Base-by-base conservation (phyloP, 805 yeast genomes). In the Saccharomycopsis vini region DNA sequence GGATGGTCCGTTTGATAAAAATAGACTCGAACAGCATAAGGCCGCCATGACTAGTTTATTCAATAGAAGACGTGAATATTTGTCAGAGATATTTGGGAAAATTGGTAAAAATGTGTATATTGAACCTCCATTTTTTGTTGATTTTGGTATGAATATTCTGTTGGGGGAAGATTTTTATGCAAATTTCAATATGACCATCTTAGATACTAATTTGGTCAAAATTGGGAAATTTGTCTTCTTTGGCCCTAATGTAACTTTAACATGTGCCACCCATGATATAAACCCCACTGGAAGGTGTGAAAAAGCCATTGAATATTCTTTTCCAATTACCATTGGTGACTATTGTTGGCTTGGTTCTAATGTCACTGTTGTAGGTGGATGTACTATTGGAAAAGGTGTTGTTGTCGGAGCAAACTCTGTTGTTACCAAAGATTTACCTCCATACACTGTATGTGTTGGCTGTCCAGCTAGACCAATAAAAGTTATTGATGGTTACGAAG, bases 281-380 rank as follows among this genome's bases (percentile, higher is more conserved):
- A 79, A 75, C 43, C 71, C 77, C 0, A 47, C 59, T 10, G 59
- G 58, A 43, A 62, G 83, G 46, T 49, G 49, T n/a, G 51, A 44
- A 33, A 28, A 45, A 0, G 53, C 56, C 2, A 60, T 62, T 3
- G 89, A 81, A 55, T 72, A 62, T 52, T 79, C 81, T 0, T 54
- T 59, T 30, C 80, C 82, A 4, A 69, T 82, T 24, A 63, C 56
- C 2, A 75, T 82, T 29, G 86, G 81, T 2, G 68, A 76, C 56
- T 71, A 73, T 49, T 83, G 78, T 6, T 81, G 89, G 90, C 62
- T 81, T 33, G 85, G 84, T n/a, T n/a, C n/a, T n/a, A n/a, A n/a
- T n/a, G n/a, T n/a, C n/a, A n/a, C n/a, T n/a, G n/a, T n/a, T n/a
- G n/a, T n/a, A n/a, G n/a, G n/a, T n/a, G n/a, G n/a, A n/a, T n/a